These are phyloP conservation scores for Fusarium keratoplasticum DNA, from an alignment of 2,329 filamentous ascomycete species.

Conservation along the genomic window DNA sequence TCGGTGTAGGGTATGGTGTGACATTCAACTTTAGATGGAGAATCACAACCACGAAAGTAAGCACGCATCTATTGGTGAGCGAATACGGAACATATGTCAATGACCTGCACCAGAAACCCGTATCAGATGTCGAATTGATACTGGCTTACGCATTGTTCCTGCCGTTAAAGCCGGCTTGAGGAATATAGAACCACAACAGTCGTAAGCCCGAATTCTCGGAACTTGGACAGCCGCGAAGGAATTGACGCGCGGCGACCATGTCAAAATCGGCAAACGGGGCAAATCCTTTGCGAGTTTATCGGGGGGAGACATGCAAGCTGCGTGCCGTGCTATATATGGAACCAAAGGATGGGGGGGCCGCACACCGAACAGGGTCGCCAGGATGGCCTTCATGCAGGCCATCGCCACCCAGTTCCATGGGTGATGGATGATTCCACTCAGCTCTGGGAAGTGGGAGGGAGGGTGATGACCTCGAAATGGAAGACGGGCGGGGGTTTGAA, in stretches of 20 bases:
- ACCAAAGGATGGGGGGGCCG: not conserved
- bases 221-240: conserved; percentile 9
- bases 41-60: not conserved
- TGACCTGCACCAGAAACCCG: not conserved
- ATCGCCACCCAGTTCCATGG: not conserved
- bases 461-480: conserved; percentile 12
- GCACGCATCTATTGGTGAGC: not conserved
- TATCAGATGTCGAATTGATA: not conserved
- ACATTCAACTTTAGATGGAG: not conserved
- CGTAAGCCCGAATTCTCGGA: not conserved
- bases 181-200: not conserved
- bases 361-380: not conserved
- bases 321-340: conserved; percentile 4
- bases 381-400: not conserved
- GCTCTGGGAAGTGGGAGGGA: not conserved
- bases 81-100: not conserved
- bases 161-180: not conserved
- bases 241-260: conserved; percentile 3
- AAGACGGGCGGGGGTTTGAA: not conserved
- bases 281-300: conserved; percentile 1
- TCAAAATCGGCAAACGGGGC: not conserved
- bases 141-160: not conserved
- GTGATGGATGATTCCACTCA: not conserved
- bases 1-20: not conserved
- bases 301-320: not conserved